These are phyloP conservation scores for Melaleuca quinquenervia DNA, from an alignment of 345 rosid species.

Conservation along the genomic window DNA sequence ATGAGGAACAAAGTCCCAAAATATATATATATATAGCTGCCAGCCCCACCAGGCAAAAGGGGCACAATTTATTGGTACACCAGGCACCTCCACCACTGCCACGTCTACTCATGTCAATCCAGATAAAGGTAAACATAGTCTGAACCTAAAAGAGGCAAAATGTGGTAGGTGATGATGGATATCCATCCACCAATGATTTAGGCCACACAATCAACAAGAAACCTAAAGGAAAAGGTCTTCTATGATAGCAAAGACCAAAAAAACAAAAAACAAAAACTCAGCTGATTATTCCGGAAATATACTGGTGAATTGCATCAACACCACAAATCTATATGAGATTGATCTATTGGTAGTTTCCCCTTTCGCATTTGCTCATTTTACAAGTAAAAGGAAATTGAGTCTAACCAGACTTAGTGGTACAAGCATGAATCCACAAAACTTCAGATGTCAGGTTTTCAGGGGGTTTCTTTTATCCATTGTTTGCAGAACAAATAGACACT, in stretches of 20 bases:
- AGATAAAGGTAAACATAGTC: not conserved
- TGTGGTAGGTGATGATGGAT: not conserved
- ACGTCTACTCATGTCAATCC: not conserved
- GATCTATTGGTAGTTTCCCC: not conserved
- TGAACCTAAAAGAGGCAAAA: not conserved
- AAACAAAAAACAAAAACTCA: not conserved
- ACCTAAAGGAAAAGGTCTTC: not conserved
- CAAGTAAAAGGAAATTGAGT: not conserved
- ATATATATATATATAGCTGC: no score
- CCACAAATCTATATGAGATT: not conserved
- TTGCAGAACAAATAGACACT: not conserved
- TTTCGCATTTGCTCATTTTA: not conserved
- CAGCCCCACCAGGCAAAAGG: not conserved
- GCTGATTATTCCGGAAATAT: not conserved
- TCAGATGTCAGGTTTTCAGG: not conserved
- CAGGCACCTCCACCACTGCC: not conserved
- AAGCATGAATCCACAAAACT: not conserved
- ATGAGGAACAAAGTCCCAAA: not conserved
- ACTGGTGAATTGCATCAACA: not conserved
- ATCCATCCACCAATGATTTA: not conserved
- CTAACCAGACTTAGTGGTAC: not conserved
- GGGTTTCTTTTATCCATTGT: not conserved
- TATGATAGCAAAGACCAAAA: not conserved
- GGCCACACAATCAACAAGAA: not conserved
- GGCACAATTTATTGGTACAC: not conserved